Evolutionary conservation across 2,329 filamentous ascomycete species (phyloP), one percentile per base, ranked within the genome.

Genomic region (Apiospora pterosperma): DNA sequence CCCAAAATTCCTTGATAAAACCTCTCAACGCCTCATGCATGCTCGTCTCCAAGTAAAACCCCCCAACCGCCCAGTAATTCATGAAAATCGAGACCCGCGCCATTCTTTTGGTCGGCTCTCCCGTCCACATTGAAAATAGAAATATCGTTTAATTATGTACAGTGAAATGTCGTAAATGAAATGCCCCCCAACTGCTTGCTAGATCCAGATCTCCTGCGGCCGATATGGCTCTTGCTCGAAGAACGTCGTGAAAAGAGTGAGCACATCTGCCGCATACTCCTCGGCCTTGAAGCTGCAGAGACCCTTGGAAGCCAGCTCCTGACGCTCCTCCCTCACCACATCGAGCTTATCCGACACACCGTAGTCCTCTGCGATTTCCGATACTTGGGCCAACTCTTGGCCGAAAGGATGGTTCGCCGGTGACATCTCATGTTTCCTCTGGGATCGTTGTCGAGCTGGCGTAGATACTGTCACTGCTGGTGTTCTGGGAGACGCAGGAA

Each of bases 281-380:
- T 92, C 88, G 11, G 92, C 92, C 55, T 84, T 85, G 76, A 93
- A 92, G 71, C 90, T 91, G 72, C 83, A 84, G 6, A 97, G 84
- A 2, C 92, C 92, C 67, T 87, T 88, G 28, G 85, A 82, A 65
- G 84, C 77, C 74, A 98, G 86, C 65, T 90, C 86, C 69, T 86
- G 82, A 72, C 92, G 85, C 76, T 96, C 93, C 63, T 92, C 91
- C 55, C 94, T 90, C 42, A 89, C 79, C 58, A 88, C 81, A n/a
- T 84, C 83, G 66, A 85, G 75, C 67, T 84, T 79, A 41, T 87
- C 84, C 67, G 85, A 84, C 36, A 88, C 83, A 48, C 88, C 88
- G 70, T 93, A 95, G 77, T 97, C 94, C 79, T 98, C 96, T 0
- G 91, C 95, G 19, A 97, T 86, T 78, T 98, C 96, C 62, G 93